phyloP scores from a whole-genome alignment of 139 green algal species.

The Trebouxia sp. region DNA sequence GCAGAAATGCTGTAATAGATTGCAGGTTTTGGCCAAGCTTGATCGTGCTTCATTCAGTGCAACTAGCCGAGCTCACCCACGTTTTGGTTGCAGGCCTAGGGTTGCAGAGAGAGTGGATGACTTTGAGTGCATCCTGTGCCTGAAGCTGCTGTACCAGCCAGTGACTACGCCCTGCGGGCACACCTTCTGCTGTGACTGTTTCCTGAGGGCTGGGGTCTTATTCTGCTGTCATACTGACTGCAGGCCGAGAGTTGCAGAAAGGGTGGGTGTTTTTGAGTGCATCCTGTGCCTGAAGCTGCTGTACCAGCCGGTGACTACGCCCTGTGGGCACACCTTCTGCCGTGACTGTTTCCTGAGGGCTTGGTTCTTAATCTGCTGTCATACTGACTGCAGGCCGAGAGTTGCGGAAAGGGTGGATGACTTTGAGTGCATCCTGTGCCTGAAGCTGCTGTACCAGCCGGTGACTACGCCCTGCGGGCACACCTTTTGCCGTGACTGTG shows the following conservation, averaged over 20 bases:
- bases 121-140: constrained; percentile 83
- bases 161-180: constrained; percentile 91
- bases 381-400: constrained; percentile 47
- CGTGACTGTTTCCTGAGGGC: constrained; percentile 68
- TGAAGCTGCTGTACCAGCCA: constrained; percentile 86
- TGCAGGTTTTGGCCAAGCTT: no score
- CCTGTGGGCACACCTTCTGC: constrained; percentile 90
- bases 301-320: constrained; percentile 87
- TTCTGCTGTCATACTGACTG: constrained; percentile 70
- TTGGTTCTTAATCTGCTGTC: constrained; percentile 75
- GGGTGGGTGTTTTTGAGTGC: constrained; percentile 65
- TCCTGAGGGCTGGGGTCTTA: constrained; percentile 76
- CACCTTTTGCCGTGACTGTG: constrained; percentile 83
- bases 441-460: constrained; percentile 87
- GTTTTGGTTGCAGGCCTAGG: no score
- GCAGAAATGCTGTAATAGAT: no score
- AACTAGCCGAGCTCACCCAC: no score
- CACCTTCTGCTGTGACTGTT: constrained; percentile 82
- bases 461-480: constrained; percentile 92
- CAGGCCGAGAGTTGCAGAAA: no score
- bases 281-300: constrained; percentile 86
- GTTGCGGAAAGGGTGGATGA: constrained; percentile 10
- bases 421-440: constrained; percentile 84
- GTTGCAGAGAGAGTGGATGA: background rate
- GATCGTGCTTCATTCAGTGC: no score